A percentile compares a stretch with the other conserved stretches of the same genome.
Evolutionary conservation across 1,284 basidiomycete genomes (phyloP).

Genomic region (Cryptococcus sp.): DNA sequence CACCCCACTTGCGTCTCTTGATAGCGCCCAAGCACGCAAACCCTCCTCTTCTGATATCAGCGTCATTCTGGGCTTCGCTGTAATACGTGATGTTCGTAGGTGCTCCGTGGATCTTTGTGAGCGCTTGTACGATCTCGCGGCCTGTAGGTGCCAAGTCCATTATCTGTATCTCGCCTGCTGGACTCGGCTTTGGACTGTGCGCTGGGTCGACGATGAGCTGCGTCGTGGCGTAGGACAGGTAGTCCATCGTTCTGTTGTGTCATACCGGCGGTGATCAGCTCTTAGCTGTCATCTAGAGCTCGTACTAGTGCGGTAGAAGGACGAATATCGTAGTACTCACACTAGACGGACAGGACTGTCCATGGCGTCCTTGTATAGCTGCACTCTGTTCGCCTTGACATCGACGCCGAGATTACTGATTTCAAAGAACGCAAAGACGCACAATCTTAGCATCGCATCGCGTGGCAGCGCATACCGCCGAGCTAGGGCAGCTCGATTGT

Average conservation of each 20-base stretch:
- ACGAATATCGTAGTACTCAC: no score
- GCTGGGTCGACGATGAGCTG: constrained; percentile 8
- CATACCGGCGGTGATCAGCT: neutral
- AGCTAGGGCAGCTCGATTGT: no score
- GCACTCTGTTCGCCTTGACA: no score
- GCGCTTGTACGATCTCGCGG: constrained; percentile 6
- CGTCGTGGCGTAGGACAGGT: constrained; percentile 12
- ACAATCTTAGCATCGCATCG: neutral
- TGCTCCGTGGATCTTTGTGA: constrained; percentile 12
- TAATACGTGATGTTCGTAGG: constrained; percentile 2
- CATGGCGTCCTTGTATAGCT: no score
- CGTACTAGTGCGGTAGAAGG: no score
- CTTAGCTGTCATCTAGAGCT: no score
- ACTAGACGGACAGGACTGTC: no score
- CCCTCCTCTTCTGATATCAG: neutral
- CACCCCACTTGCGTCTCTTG: constrained; percentile 8
- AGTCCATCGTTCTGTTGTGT: constrained; percentile 5
- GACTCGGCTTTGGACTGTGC: neutral
- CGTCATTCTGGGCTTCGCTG: constrained; percentile 6
- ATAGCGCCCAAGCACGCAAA: constrained; percentile 7
- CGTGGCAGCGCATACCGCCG: neutral
- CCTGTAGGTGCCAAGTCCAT: constrained; percentile 12
- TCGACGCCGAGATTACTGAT: no score
- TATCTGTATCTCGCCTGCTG: neutral
- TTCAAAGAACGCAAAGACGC: no score